A percentile compares a stretch with the other conserved stretches of the same genome.
These are phyloP conservation scores for Tausonia pullulans DNA, from an alignment of 1,284 basidiomycete genomes.

Conservation along the genomic window DNA sequence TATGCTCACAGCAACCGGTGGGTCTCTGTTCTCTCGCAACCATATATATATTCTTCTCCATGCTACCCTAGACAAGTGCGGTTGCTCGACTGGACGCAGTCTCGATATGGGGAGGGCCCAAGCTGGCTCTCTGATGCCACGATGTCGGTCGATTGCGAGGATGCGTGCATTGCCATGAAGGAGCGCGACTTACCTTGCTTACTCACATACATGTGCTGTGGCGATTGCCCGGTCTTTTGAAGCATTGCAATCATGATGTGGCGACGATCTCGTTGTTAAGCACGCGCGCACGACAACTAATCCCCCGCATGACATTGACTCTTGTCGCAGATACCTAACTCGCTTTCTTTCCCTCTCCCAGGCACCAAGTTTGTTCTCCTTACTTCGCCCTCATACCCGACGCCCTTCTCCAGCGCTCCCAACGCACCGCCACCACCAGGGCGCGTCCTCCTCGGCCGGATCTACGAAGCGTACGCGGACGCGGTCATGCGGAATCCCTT, in stretches of 20 bases:
- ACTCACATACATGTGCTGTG: not conserved
- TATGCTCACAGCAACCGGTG: constrained; percentile 85
- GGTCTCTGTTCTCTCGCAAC: constrained; percentile 23
- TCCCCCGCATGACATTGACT: no score
- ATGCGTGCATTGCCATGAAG: no score
- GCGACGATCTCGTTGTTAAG: no score
- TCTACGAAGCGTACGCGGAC: constrained; percentile 43
- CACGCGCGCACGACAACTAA: no score
- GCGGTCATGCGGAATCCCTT: constrained; percentile 99
- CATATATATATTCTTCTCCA: not conserved
- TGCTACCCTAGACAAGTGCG: not conserved
- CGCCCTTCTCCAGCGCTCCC: constrained; percentile 21
- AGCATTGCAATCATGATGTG: no score
- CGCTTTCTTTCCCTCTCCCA: constrained; percentile 30
- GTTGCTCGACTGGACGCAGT: no score
- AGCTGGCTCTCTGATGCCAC: no score
- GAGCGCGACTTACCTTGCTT: not conserved
- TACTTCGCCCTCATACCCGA: constrained; percentile 62
- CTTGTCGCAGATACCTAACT: not conserved
- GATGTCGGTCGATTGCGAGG: no score
- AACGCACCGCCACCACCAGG: not conserved
- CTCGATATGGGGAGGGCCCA: no score
- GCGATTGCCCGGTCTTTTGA: no score
- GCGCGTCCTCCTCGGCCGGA: constrained; percentile 3
- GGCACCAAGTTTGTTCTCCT: constrained; percentile 96